Evolutionary conservation across 179 eudicot genomes (phyloP).

Genomic region (Spinacia oleracea): DNA sequence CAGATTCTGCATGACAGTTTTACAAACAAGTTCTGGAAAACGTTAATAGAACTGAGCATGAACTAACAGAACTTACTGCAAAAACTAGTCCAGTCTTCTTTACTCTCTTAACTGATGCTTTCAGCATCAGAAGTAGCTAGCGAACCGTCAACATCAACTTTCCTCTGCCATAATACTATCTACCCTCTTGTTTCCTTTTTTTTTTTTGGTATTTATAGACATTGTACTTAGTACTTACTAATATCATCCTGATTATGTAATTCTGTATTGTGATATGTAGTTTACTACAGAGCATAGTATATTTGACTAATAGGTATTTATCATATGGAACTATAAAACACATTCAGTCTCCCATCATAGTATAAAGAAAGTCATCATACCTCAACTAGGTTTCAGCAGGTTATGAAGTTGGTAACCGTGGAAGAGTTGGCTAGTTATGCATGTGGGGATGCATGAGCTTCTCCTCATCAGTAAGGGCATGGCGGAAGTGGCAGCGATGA

Average conservation of each 20-base stretch:
- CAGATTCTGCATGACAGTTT: constrained; percentile 16
- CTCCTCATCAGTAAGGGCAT: constrained; percentile 60
- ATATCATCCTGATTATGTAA: constrained; percentile 8
- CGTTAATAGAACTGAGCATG: constrained; percentile 5
- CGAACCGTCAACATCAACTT: constrained; percentile 7
- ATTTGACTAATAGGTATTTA: constrained; percentile 29
- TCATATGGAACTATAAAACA: constrained; percentile 20
- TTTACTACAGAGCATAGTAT: constrained; percentile 5
- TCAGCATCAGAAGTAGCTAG: constrained; percentile 5
- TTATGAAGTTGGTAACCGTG: constrained; percentile 13
- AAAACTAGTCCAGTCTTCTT: constrained; percentile 20
- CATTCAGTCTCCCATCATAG: constrained; percentile 18
- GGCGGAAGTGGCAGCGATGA: constrained; percentile 83
- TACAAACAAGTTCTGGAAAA: constrained; percentile 10
- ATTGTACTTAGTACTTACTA: constrained; percentile 24
- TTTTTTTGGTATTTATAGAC: constrained; percentile 10
- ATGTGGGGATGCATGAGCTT: constrained; percentile 46
- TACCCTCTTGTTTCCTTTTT: background rate
- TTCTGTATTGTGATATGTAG: constrained; percentile 8
- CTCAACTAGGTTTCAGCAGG: constrained; percentile 21
- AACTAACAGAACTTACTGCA: constrained; percentile 20
- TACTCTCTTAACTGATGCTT: background rate
- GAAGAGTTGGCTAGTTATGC: constrained; percentile 18
- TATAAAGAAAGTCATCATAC: constrained; percentile 15
- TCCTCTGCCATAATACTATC: constrained; percentile 4